Conservation (phyloP, 2,329 filamentous ascomycete genomes). For the Exutisphaerella laricina region DNA sequence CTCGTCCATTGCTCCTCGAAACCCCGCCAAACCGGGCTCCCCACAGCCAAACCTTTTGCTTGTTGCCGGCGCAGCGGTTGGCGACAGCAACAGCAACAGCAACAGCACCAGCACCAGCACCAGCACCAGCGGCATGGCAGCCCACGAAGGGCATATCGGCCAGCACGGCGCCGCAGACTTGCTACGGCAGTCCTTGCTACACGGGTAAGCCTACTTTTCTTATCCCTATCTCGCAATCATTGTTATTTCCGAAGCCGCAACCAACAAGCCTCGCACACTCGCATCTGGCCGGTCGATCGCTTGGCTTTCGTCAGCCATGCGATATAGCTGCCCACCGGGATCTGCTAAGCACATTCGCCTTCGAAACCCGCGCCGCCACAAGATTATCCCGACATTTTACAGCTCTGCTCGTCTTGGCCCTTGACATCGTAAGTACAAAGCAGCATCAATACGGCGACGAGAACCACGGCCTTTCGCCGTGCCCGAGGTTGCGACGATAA, state of each 20-base stretch:
- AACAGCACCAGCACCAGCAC: slow-evolving; percentile 8
- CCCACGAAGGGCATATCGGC: slow-evolving; percentile 37
- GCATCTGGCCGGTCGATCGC: slow-evolving; percentile 6
- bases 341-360: slow-evolving; percentile 1
- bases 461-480: no score
- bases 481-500: no score
- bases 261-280: slow-evolving; percentile 15
- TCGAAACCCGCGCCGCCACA: background rate
- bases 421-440: no score
- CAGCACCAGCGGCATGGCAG: slow-evolving; percentile 19
- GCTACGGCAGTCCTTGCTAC: slow-evolving; percentile 53
- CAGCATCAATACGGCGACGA: no score
- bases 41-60: background rate
- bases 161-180: slow-evolving; percentile 50
- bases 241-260: slow-evolving; percentile 5
- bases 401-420: no score
- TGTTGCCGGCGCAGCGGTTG: background rate
- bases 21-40: background rate
- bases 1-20: slow-evolving; percentile 14
- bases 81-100: slow-evolving; percentile 7
- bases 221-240: slow-evolving; percentile 20
- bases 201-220: slow-evolving; percentile 42
- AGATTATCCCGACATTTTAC: no score
- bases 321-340: background rate
- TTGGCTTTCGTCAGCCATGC: slow-evolving; percentile 3